phyloP scores from a whole-genome alignment of 768 basidiomycete species.

The Hygrophoropsis aurantiaca region DNA sequence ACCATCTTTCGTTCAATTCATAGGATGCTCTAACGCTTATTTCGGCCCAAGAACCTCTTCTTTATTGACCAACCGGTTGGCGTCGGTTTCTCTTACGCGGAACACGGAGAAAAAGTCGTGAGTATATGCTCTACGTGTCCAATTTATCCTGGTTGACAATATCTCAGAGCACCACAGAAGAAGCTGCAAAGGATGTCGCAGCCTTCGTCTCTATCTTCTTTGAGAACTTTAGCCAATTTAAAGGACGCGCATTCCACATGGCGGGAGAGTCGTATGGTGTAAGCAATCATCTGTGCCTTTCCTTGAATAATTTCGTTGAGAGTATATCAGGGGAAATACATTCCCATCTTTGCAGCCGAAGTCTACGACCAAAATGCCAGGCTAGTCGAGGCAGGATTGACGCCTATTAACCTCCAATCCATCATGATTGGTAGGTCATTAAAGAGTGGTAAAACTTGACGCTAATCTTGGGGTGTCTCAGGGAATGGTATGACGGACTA shows the following conservation, averaged over 20 bases:
- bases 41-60: conserved; percentile 30
- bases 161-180: conserved; percentile 56
- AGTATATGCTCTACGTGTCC: conserved; percentile 11
- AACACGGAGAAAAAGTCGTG: conserved; percentile 40
- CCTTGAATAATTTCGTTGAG: background rate
- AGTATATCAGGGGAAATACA: conserved; percentile 43
- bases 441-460: background rate
- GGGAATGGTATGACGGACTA: conserved; percentile 48
- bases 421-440: conserved; percentile 44
- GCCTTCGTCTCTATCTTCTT: conserved; percentile 74
- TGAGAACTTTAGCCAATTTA: conserved; percentile 69
- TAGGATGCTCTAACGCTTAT: conserved; percentile 4
- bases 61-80: conserved; percentile 47
- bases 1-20: background rate
- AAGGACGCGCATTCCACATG: conserved; percentile 64
- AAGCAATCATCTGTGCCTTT: conserved; percentile 8
- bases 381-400: conserved; percentile 43
- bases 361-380: conserved; percentile 49
- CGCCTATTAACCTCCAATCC: conserved; percentile 49
- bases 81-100: conserved; percentile 48
- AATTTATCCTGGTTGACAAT: background rate
- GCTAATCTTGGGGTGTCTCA: conserved; percentile 4
- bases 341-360: conserved; percentile 49
- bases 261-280: conserved; percentile 59
- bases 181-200: conserved; percentile 69